phyloP scores from a whole-genome alignment of 164 flowering plant genomes.

The Magnolia changhungtana region DNA sequence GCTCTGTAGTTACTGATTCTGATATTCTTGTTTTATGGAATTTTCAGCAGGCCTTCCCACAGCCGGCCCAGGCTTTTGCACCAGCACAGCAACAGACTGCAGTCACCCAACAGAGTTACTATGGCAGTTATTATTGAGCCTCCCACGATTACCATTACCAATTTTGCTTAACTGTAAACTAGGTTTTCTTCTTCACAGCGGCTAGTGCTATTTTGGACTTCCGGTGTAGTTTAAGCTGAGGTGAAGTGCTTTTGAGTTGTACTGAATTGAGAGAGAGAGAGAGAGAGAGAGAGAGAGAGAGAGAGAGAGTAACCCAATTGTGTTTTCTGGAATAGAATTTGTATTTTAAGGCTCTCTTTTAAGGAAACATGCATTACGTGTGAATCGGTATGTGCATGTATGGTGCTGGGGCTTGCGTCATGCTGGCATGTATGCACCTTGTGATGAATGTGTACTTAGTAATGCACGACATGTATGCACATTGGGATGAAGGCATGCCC shows the following conservation, averaged over 20 bases:
- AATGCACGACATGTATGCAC: too few relatives aligned
- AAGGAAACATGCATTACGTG: too few relatives aligned
- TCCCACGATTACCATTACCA: constrained; percentile 6
- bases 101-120: constrained; percentile 56
- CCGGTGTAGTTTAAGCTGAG: not conserved
- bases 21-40: not conserved
- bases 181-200: constrained; percentile 1
- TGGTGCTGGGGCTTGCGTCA: too few relatives aligned
- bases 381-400: too few relatives aligned
- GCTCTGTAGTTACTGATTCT: not conserved
- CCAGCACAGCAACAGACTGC: constrained; percentile 53
- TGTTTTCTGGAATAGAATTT: too few relatives aligned
- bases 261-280: not conserved
- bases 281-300: not conserved
- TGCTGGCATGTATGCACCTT: too few relatives aligned
- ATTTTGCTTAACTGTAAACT: constrained; percentile 22
- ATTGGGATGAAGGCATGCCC: too few relatives aligned
- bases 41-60: constrained; percentile 44
- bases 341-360: too few relatives aligned
- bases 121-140: constrained; percentile 55
- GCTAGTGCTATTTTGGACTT: not conserved
- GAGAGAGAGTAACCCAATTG: not conserved
- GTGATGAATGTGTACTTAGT: too few relatives aligned
- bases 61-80: constrained; percentile 42
- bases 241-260: not conserved